These are phyloP conservation scores for Globisporangium solare DNA, from an alignment of 352 stramenopile species.

Conservation along the genomic window DNA sequence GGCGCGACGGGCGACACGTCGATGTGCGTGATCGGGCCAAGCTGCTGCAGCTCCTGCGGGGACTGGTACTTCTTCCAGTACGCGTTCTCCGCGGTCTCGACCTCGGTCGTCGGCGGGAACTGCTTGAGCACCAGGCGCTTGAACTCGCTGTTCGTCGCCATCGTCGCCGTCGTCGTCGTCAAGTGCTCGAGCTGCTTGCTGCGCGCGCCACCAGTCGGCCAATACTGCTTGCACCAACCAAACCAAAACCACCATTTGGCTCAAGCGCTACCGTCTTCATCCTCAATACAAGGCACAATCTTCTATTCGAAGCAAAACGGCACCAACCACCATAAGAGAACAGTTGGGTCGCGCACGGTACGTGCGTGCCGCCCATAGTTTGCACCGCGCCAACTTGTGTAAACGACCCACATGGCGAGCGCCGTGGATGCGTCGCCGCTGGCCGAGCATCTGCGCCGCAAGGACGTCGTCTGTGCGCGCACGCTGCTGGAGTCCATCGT, in stretches of 20 bases:
- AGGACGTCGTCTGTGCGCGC: conserved; percentile 33
- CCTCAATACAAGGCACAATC: background rate
- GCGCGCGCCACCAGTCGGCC: background rate
- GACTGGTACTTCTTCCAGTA: conserved; percentile 89
- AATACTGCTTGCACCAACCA: background rate
- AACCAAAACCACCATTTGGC: background rate
- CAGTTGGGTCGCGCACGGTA: background rate
- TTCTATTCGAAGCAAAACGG: background rate
- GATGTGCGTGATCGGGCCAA: conserved; percentile 82
- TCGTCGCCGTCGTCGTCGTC: conserved; percentile 9
- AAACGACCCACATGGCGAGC: background rate
- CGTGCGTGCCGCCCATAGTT: background rate
- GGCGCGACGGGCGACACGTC: conserved; percentile 75
- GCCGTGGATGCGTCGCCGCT: conserved; percentile 1
- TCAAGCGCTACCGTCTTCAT: background rate
- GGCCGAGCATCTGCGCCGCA: conserved; percentile 55
- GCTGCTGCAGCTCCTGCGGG: conserved; percentile 77
- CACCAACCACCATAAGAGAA: background rate
- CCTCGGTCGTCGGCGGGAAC: conserved; percentile 73
- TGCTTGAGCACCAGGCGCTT: conserved; percentile 86
- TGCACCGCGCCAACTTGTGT: background rate
- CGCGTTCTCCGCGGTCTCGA: conserved; percentile 71
- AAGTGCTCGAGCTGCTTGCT: background rate
- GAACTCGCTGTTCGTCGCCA: conserved; percentile 77
- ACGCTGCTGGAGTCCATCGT: conserved; percentile 30